Percentiles rank a stretch among this genome's conserved stretches.
phyloP scores from a whole-genome alignment of 2,329 filamentous ascomycete genomes.

The Lecanicillium sp. region DNA sequence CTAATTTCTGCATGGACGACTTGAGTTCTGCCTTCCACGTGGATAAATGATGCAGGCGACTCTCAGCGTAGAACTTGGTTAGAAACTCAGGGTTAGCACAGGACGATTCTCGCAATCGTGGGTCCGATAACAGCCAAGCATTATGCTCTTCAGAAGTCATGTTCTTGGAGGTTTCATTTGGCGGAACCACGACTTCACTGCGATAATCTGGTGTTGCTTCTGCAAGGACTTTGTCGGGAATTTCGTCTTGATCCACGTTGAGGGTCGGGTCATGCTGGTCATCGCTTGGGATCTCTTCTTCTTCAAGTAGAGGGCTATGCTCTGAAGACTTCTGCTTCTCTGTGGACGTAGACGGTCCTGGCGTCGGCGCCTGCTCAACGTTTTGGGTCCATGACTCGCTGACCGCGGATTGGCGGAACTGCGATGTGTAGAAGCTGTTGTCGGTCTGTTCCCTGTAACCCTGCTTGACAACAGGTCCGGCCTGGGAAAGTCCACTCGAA shows the following conservation, averaged over 20 bases:
- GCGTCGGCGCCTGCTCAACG: conserved; percentile 19
- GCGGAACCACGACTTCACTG: not conserved
- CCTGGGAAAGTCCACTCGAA: conserved; percentile 59
- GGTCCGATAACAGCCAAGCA: conserved; percentile 72
- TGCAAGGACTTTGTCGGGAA: no score
- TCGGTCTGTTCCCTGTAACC: conserved; percentile 78
- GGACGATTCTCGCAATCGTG: conserved; percentile 77
- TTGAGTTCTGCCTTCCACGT: conserved; percentile 96
- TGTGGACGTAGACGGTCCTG: conserved; percentile 7
- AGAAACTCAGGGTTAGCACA: conserved; percentile 90
- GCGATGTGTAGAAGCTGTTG: conserved; percentile 72
- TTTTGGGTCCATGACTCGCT: conserved; percentile 20
- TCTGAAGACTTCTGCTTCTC: no score
- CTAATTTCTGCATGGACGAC: conserved; percentile 72
- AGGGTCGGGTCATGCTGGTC: no score
- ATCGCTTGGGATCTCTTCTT: no score
- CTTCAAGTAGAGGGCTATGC: no score
- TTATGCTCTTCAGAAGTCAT: conserved; percentile 93
- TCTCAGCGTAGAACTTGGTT: conserved; percentile 91
- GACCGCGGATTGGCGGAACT: conserved; percentile 42
- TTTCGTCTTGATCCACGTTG: no score
- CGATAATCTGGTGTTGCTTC: not conserved
- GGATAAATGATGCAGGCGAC: conserved; percentile 86
- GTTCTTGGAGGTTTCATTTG: conserved; percentile 38
- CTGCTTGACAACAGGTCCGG: conserved; percentile 44